Conservation (phyloP, 2,329 filamentous ascomycete genomes). For the Xylariales sp. region DNA sequence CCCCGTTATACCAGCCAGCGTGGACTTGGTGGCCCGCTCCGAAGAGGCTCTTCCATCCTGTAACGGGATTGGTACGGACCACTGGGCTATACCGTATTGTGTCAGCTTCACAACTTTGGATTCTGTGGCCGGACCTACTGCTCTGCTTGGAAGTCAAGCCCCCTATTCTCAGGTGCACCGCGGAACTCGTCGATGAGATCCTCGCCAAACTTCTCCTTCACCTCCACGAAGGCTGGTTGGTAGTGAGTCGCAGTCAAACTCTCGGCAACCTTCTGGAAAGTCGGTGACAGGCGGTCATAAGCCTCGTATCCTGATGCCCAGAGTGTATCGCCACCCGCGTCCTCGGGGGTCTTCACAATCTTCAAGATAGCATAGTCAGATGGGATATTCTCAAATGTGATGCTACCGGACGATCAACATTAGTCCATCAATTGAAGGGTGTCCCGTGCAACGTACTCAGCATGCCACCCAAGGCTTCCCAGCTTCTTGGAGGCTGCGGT, state of each 20-base stretch:
- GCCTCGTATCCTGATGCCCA: constrained; percentile 38
- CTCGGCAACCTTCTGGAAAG: constrained; percentile 21
- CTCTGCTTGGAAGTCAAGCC: constrained; percentile 22
- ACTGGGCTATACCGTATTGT: constrained; percentile 14
- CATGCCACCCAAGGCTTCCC: constrained; percentile 38
- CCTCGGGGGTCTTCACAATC: constrained; percentile 34
- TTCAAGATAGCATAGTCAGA: constrained; percentile 42
- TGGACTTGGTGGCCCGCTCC: constrained; percentile 24
- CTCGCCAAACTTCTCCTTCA: constrained; percentile 32
- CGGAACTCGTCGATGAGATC: constrained; percentile 25
- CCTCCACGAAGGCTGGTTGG: constrained; percentile 27
- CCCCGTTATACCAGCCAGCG: constrained; percentile 24
- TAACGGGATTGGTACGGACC: constrained; percentile 27
- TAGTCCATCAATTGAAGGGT: no score
- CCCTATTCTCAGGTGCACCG: constrained; percentile 23
- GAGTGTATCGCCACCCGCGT: constrained; percentile 40
- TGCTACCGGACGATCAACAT: no score
- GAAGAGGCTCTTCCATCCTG: constrained; percentile 28
- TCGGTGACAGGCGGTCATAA: constrained; percentile 31
- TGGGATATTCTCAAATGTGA: constrained; percentile 42
- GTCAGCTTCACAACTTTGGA: constrained; percentile 10
- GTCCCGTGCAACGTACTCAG: no score
- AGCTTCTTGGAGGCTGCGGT: constrained; percentile 22
- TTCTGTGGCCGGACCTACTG: constrained; percentile 22
- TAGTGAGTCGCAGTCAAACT: constrained; percentile 23